Base-by-base conservation (phyloP, 495 filamentous ascomycete genomes). In the Lasiosphaeria hispida region DNA sequence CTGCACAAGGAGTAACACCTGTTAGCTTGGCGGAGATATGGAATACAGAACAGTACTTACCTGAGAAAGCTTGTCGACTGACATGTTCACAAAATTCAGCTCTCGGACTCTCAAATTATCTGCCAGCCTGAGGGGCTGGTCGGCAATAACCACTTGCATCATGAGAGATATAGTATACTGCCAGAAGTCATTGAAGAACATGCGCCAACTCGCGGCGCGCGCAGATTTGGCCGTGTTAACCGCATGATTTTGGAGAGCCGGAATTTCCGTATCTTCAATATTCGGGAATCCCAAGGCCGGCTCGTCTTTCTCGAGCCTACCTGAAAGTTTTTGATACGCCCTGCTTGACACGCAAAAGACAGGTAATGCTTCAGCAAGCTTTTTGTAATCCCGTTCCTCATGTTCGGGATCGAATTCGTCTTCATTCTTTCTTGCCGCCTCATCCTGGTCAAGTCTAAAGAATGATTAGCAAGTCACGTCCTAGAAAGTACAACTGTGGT, bases 331-430 rank as follows among this genome's bases (percentile, higher is more conserved):
- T 62, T 86, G 83, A 59, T 85, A 87, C 0, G 77, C 83, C 36
- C 74, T 68, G 43, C 75, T 78, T 13, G 79, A 83, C 9, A 86
- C 81, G 56, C 85, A 87, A 61, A 87, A 88, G 3, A 88, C 84
- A 0, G 79, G 77, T 4, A 89, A 69, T 0, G 69, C 67, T 1
- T 59, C 65, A 0, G 82, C 83, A 5, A 87, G 63, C 44, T 81
- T 66, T 1, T 76, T 67, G 55, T 88, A 88, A 58, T 87, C 81
- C n/a, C 83, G 68, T 34, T 65, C 40, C 4, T 77, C 72, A 0
- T 68, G 51, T 5, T 71, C 67, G 0, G 76, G 77, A 17, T 70
- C 61, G 18, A 59, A 62, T 0, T 30, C 11, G 0, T 59, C 63
- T 6, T 60, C 61, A n/a, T 67, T 52, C 1, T 44, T 34, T 1